Evolutionary conservation across 352 stramenopile species (phyloP), one percentile per base, ranked within the genome.

Genomic region (Pythium scleroteichum): DNA sequence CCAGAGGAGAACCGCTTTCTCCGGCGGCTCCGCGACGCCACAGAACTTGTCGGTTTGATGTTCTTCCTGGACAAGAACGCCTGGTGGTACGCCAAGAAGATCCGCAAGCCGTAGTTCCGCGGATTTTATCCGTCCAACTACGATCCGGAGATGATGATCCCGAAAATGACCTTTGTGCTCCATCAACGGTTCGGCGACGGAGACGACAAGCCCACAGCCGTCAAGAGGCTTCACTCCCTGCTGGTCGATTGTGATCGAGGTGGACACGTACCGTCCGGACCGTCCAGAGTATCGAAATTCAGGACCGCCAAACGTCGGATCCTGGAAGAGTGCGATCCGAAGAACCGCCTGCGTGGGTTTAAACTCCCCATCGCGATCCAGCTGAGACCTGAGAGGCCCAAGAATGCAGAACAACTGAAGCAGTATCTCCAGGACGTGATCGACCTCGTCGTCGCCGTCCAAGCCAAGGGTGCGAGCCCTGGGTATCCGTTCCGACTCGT

Each of bases 141-240:
- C 16, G 52, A 59, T 40, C 52, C 39, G 6, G 52, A 59, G 17
- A 29, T 23, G 26, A 39, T 59, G 32, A 26, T 59, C 13, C 52
- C 52, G 22, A 59, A 59, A 39, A 59, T 59, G 52, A 59, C 39
- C 14, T 50, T 59, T 40, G 52, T 59, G 26, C 52, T 59, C 23
- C 52, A 59, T 40, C 23, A 59, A 19, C 52, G 52, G 8, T 49
- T 59, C 40, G 38, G 52, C 2, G 22, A 13, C 4, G 38, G 52
- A 6, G 39, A 59, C 13, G 52, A 59, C 4, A 47, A 40, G 17
- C 38, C 39, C 0, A 26, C 5, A 4, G 22, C 52, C 5, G 5
- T 59, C 14, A 23, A 50, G 52, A 39, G 24, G 3, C 52, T 59
- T 22, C 38, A 50, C 1, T 59, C 48, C 16, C 24, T 59, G 39